These are phyloP conservation scores for Xylaria venustula DNA, from an alignment of 495 filamentous ascomycete species.

Conservation along the genomic window DNA sequence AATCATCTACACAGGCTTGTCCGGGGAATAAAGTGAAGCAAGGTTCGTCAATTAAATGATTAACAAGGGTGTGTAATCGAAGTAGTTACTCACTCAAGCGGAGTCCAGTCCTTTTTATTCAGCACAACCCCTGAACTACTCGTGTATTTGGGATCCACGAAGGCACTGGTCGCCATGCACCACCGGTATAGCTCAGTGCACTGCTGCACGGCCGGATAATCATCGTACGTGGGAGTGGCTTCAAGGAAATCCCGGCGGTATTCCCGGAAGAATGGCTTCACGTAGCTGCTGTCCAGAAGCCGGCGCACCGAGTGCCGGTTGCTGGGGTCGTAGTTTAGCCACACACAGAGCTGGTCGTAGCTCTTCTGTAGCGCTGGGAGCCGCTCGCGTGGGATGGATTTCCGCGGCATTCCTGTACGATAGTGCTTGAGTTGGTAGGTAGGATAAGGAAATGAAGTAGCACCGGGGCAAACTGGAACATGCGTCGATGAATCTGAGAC, in stretches of 20 bases:
- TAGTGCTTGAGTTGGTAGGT: no score
- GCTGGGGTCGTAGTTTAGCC: conserved; percentile 23
- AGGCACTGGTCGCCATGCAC: conserved; percentile 17
- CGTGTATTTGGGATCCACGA: conserved; percentile 17
- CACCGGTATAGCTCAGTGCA: conserved; percentile 18
- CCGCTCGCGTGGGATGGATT: conserved; percentile 19
- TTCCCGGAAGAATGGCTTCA: conserved; percentile 25
- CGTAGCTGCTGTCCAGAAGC: conserved; percentile 21
- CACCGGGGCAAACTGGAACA: background rate
- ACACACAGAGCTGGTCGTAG: conserved; percentile 22
- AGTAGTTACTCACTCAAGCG: conserved; percentile 13
- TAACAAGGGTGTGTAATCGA: no score
- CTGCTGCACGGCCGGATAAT: conserved; percentile 12
- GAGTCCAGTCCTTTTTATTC: conserved; percentile 18
- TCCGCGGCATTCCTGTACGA: no score
- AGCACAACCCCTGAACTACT: background rate
- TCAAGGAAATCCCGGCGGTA: conserved; percentile 26
- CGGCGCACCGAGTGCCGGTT: conserved; percentile 15
- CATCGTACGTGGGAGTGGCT: background rate
- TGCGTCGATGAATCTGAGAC: no score
- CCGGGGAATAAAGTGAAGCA: no score
- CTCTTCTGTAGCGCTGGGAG: conserved; percentile 20
- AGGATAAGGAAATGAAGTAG: background rate
- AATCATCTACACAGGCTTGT: no score
- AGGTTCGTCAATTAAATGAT: no score